Percentiles rank a stretch among this genome's conserved stretches.
These are phyloP conservation scores for Elongisporangium prolatum DNA, from an alignment of 352 stramenopile species.

Conservation along the genomic window DNA sequence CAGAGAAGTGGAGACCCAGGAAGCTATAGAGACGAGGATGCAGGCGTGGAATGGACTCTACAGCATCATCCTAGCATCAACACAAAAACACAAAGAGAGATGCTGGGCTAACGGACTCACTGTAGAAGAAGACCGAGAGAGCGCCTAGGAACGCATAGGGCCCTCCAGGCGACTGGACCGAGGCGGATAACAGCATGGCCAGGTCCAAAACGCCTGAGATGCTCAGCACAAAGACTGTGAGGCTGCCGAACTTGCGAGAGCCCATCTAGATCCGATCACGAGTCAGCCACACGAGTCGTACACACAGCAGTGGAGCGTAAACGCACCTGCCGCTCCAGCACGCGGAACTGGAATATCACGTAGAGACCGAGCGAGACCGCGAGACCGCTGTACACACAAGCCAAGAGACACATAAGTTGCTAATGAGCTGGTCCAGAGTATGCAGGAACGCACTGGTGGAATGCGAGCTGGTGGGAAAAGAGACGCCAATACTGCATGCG, in stretches of 20 bases:
- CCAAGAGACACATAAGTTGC: too few relatives aligned
- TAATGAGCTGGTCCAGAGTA: too few relatives aligned
- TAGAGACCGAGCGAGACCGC: conserved; percentile 79
- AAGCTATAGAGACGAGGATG: conserved; percentile 55
- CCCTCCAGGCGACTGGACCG: conserved; percentile 39
- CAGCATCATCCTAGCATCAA: background rate
- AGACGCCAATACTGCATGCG: conserved; percentile 71
- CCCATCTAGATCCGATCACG: conserved; percentile 41
- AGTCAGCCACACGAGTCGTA: background rate
- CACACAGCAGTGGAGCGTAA: background rate
- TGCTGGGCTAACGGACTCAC: conserved; percentile 24
- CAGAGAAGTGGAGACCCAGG: conserved; percentile 72
- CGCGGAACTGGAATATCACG: conserved; percentile 81
- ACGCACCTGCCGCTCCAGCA: conserved; percentile 64
- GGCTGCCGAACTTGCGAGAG: conserved; percentile 81
- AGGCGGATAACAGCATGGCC: conserved; percentile 33
- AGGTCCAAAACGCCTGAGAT: conserved; percentile 45
- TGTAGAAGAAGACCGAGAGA: conserved; percentile 74
- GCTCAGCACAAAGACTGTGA: conserved; percentile 58
- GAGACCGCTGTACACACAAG: conserved; percentile 42
- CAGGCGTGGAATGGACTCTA: conserved; percentile 76
- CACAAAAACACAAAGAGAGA: background rate
- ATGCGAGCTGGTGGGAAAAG: conserved; percentile 63
- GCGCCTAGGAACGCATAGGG: conserved; percentile 70
- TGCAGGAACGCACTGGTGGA: conserved; percentile 67